A percentile compares a stretch with the other conserved stretches of the same genome.
Conservation (phyloP, 2,329 filamentous ascomycete genomes). For the Aspergillus ruber region DNA sequence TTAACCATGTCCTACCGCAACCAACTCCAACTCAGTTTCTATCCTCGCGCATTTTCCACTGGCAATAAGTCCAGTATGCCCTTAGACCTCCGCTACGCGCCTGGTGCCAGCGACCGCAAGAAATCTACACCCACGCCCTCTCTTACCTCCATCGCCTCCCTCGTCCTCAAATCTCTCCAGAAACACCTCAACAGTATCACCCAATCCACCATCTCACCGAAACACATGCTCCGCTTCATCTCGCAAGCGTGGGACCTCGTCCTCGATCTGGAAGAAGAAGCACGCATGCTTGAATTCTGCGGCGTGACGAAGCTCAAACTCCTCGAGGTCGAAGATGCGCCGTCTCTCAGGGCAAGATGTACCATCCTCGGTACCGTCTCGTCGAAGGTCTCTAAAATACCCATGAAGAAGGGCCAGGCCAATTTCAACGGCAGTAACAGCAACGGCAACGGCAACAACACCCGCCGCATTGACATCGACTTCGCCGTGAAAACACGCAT, state of each 20-base stretch:
- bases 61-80: constrained; percentile 18
- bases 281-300: constrained; percentile 39
- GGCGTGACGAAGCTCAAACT: constrained; percentile 37
- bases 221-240: constrained; percentile 35
- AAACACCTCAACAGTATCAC: constrained; percentile 29
- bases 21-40: constrained; percentile 38
- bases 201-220: constrained; percentile 30
- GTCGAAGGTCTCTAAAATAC: constrained; percentile 2
- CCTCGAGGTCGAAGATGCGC: constrained; percentile 18
- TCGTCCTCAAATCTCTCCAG: constrained; percentile 39
- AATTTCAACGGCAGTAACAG: neutral
- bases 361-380: constrained; percentile 27
- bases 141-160: constrained; percentile 32
- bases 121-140: constrained; percentile 6
- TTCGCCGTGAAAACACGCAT: constrained; percentile 31
- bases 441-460: constrained; percentile 1
- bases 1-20: constrained; percentile 38
- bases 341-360: constrained; percentile 31
- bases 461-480: constrained; percentile 33
- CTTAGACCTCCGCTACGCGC: constrained; percentile 30
- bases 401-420: constrained; percentile 7
- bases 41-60: constrained; percentile 32
- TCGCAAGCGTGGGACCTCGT: constrained; percentile 39
- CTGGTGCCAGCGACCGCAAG: constrained; percentile 12
- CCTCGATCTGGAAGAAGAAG: constrained; percentile 36